These are phyloP conservation scores for Lizonia empirigonia DNA, from an alignment of 2,329 filamentous ascomycete species.

Conservation along the genomic window DNA sequence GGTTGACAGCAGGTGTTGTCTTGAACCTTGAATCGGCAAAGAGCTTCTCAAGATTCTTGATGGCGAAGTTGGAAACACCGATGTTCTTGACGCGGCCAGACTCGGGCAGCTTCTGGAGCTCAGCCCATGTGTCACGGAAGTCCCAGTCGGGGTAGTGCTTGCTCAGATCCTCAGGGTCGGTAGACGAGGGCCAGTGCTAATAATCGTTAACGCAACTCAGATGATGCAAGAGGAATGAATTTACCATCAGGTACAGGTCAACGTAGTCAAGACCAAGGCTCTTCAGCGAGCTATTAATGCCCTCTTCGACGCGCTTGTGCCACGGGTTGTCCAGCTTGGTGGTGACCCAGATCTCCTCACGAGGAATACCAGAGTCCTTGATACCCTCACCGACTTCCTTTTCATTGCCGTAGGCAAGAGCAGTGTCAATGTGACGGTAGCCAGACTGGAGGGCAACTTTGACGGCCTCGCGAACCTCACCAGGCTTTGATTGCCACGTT, in stretches of 20 bases:
- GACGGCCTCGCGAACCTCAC: constrained; percentile 73
- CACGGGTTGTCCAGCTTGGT: constrained; percentile 84
- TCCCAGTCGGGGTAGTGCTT: constrained; percentile 79
- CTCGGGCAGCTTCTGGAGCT: constrained; percentile 71
- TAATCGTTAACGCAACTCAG: constrained; percentile 7
- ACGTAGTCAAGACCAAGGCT: constrained; percentile 69
- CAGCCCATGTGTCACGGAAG: constrained; percentile 78
- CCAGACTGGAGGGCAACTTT: constrained; percentile 69
- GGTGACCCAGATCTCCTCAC: constrained; percentile 74
- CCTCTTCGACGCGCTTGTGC: constrained; percentile 66
- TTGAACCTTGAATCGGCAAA: constrained; percentile 69
- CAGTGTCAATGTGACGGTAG: constrained; percentile 79
- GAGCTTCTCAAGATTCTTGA: constrained; percentile 76
- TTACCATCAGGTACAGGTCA: constrained; percentile 69
- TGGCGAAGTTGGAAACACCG: constrained; percentile 85
- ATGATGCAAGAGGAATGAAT: background rate
- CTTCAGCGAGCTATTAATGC: constrained; percentile 65
- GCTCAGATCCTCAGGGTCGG: constrained; percentile 64
- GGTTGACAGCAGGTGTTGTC: constrained; percentile 73
- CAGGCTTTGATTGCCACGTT: constrained; percentile 77
- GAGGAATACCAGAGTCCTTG: constrained; percentile 67
- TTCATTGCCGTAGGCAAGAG: constrained; percentile 80
- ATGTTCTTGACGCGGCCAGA: constrained; percentile 79
- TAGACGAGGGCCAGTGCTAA: constrained; percentile 67
- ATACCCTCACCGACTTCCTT: constrained; percentile 74